phyloP scores from a whole-genome alignment of 495 filamentous ascomycete species.

The Friedmanniomyces simplex region DNA sequence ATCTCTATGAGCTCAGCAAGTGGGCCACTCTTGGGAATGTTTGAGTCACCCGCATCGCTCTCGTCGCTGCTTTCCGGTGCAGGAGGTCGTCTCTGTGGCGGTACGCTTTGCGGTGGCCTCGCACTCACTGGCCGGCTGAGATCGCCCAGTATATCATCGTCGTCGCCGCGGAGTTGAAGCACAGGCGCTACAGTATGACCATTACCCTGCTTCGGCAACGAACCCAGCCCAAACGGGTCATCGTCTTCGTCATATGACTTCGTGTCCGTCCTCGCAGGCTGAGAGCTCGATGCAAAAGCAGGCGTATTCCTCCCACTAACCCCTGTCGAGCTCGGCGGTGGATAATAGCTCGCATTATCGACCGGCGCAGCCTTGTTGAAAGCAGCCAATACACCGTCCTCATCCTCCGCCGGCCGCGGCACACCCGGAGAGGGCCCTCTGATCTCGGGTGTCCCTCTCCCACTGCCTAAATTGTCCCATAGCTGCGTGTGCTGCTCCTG shows the following conservation, averaged over 20 bases:
- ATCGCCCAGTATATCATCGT: slow-evolving; percentile 84
- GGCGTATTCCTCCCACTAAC: slow-evolving; percentile 22
- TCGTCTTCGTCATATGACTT: slow-evolving; percentile 41
- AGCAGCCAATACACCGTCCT: slow-evolving; percentile 53
- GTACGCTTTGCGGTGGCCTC: slow-evolving; percentile 1
- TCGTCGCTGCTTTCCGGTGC: slow-evolving; percentile 1
- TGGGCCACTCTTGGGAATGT: slow-evolving; percentile 67
- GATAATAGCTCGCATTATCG: slow-evolving; percentile 51
- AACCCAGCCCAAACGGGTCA: slow-evolving; percentile 80
- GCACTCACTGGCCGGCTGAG: slow-evolving; percentile 81
- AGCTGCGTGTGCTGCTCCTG: slow-evolving; percentile 62
- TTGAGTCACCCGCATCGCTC: background rate
- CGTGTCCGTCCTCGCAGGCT: background rate
- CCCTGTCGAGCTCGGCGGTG: slow-evolving; percentile 31
- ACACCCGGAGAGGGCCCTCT: slow-evolving; percentile 10
- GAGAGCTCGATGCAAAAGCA: background rate
- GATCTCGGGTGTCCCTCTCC: slow-evolving; percentile 37
- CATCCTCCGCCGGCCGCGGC: slow-evolving; percentile 29
- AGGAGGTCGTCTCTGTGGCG: background rate
- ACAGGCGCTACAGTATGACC: slow-evolving; percentile 29
- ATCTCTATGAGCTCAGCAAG: slow-evolving; percentile 90
- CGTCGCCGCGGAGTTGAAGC: slow-evolving; percentile 29
- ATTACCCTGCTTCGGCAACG: slow-evolving; percentile 41
- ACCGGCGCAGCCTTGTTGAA: slow-evolving; percentile 52
- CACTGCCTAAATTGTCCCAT: slow-evolving; percentile 57